Evolutionary conservation across 805 yeast genomes (phyloP).

Genomic region (Lipomyces yamanashiensis): DNA sequence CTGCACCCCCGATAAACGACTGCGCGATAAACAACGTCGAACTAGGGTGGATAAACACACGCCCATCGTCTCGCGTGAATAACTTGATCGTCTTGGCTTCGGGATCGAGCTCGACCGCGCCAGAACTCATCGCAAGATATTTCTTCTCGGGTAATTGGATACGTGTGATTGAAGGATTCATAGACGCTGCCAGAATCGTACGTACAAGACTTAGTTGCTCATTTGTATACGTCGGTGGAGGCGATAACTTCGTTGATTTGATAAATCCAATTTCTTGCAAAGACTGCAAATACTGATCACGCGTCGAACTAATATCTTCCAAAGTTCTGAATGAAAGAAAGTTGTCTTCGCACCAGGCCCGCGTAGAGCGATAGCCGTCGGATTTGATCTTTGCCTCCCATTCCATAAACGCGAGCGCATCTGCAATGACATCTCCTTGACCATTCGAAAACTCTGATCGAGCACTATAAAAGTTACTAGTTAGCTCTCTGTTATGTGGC

Average conservation of each 20-base stretch:
- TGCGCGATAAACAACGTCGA: slow-evolving; percentile 68
- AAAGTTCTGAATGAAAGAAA: slow-evolving; percentile 65
- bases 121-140: slow-evolving; percentile 68
- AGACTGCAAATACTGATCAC: slow-evolving; percentile 70
- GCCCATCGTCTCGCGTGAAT: slow-evolving; percentile 59
- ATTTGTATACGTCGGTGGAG: slow-evolving; percentile 8
- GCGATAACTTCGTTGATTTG: slow-evolving; percentile 61
- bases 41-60: slow-evolving; percentile 88
- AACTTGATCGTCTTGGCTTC: slow-evolving; percentile 74
- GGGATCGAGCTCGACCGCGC: slow-evolving; percentile 84
- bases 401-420: slow-evolving; percentile 60
- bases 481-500: not conserved
- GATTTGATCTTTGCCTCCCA: slow-evolving; percentile 48
- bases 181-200: slow-evolving; percentile 76
- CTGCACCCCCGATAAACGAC: slow-evolving; percentile 44
- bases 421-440: slow-evolving; percentile 77
- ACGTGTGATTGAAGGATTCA: slow-evolving; percentile 81
- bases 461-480: slow-evolving; percentile 22
- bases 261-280: slow-evolving; percentile 79
- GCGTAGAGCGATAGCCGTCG: slow-evolving; percentile 27
- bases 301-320: slow-evolving; percentile 71
- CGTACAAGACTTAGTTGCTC: slow-evolving; percentile 53
- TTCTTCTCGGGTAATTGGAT: slow-evolving; percentile 84
- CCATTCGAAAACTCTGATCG: slow-evolving; percentile 46
- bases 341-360: slow-evolving; percentile 60